These are phyloP conservation scores for Stereum hirsutum DNA, from an alignment of 1,284 basidiomycete species.

Conservation along the genomic window DNA sequence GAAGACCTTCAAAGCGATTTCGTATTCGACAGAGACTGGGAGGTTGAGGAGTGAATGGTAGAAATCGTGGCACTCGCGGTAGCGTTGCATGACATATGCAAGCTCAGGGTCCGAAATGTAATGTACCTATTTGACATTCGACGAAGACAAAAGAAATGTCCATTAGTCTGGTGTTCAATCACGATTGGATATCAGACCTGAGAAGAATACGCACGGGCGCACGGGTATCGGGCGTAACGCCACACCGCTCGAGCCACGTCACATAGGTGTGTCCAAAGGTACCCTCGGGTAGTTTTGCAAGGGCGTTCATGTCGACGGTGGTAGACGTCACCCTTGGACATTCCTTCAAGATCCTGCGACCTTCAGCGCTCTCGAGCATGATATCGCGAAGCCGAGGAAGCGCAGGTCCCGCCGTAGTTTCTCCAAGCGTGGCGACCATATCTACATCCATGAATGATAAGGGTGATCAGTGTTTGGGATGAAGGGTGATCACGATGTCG, in stretches of 20 bases:
- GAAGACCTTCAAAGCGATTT: slow-evolving; percentile 94
- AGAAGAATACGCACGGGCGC: slow-evolving; percentile 57
- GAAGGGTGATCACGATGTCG: not conserved
- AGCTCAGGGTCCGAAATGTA: slow-evolving; percentile 92
- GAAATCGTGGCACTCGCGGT: slow-evolving; percentile 96
- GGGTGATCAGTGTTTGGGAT: not conserved
- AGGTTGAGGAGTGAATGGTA: slow-evolving; percentile 88
- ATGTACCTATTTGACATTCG: slow-evolving; percentile 62
- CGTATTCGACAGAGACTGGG: slow-evolving; percentile 85
- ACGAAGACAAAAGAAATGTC: too few species aligned
- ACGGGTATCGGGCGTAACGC: slow-evolving; percentile 92
- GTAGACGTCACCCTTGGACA: slow-evolving; percentile 75
- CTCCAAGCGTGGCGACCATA: slow-evolving; percentile 88
- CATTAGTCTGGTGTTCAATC: too few species aligned
- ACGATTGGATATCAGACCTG: too few species aligned
- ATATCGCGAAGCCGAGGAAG: slow-evolving; percentile 72
- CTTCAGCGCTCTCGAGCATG: slow-evolving; percentile 78
- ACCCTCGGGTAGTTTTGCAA: slow-evolving; percentile 63
- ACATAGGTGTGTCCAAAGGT: slow-evolving; percentile 86
- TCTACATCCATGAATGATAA: too few species aligned
- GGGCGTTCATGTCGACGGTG: slow-evolving; percentile 68
- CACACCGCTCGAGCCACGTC: slow-evolving; percentile 85
- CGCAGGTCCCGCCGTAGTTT: slow-evolving; percentile 80
- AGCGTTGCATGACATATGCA: slow-evolving; percentile 96
- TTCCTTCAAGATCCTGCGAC: slow-evolving; percentile 75